Evolutionary conservation across 306 rosid genomes (phyloP).

Genomic region (Cucurbita maxima): DNA sequence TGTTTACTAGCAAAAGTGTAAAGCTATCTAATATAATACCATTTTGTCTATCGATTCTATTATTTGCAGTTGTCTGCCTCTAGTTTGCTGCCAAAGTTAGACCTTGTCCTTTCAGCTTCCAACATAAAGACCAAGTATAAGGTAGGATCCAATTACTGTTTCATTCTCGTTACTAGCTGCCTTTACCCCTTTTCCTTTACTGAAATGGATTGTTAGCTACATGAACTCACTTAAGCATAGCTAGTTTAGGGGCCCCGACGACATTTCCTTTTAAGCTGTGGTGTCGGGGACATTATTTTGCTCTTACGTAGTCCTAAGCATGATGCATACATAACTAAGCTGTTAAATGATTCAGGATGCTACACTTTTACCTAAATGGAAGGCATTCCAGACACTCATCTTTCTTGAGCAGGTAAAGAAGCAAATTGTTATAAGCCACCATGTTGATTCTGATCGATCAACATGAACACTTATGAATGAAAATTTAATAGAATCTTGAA

Average conservation of each 20-base stretch:
- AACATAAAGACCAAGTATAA: constrained; percentile 46
- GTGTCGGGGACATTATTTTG: background rate
- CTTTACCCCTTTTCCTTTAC: background rate
- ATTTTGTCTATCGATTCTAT: background rate
- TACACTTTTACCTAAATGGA: constrained; percentile 65
- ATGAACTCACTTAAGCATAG: background rate
- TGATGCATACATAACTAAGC: background rate
- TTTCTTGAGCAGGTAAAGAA: constrained; percentile 77
- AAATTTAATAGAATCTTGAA: background rate
- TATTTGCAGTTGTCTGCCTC: constrained; percentile 27
- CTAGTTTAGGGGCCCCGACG: background rate
- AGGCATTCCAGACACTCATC: constrained; percentile 71
- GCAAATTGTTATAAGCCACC: background rate
- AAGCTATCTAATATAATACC: background rate
- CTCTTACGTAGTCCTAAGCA: background rate
- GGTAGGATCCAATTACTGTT: constrained; percentile 18
- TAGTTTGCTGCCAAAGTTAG: constrained; percentile 15
- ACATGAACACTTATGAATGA: background rate
- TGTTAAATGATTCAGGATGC: constrained; percentile 55
- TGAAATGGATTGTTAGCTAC: background rate
- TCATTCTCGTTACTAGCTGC: background rate
- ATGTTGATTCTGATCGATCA: background rate
- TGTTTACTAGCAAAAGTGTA: background rate
- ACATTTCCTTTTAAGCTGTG: background rate
- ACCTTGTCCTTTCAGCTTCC: constrained; percentile 31